Evolutionary conservation across 139 green algal genomes (phyloP).

Genomic region (Auxenochlorella pyrenoidosa): DNA sequence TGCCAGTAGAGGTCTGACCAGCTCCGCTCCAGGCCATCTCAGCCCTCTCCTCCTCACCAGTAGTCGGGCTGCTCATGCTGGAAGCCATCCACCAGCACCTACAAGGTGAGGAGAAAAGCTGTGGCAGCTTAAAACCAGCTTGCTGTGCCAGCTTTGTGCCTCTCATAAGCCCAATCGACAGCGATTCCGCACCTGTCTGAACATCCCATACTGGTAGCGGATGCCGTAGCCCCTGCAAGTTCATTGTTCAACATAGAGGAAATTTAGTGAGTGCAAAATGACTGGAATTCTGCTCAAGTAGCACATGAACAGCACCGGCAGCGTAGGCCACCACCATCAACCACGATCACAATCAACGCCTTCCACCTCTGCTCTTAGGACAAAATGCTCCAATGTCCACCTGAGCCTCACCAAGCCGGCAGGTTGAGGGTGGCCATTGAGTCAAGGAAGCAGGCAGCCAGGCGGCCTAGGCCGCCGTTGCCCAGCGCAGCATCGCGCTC

Average conservation of each 20-base stretch:
- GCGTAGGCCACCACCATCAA: neutral
- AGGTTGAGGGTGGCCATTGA: conserved; percentile 98
- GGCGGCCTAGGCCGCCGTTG: conserved; percentile 97
- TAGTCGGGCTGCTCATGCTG: conserved; percentile 98
- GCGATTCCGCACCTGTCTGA: conserved; percentile 78
- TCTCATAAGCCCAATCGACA: neutral
- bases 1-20: neutral
- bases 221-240: conserved; percentile 92
- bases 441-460: conserved; percentile 99
- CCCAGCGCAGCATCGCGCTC: conserved; percentile 83
- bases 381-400: no score
- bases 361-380: no score
- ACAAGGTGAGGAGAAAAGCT: neutral
- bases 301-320: neutral
- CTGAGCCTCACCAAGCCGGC: conserved; percentile 90
- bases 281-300: neutral
- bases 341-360: no score
- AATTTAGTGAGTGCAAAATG: neutral
- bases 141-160: neutral
- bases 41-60: conserved; percentile 57
- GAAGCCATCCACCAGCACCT: conserved; percentile 90
- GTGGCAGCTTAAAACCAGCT: no score
- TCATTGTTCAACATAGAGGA: neutral
- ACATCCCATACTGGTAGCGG: conserved; percentile 99
- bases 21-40: neutral